Evolutionary conservation across 345 rosid species (phyloP), one percentile per base, ranked within the genome.

Genomic region (Draba incana): DNA sequence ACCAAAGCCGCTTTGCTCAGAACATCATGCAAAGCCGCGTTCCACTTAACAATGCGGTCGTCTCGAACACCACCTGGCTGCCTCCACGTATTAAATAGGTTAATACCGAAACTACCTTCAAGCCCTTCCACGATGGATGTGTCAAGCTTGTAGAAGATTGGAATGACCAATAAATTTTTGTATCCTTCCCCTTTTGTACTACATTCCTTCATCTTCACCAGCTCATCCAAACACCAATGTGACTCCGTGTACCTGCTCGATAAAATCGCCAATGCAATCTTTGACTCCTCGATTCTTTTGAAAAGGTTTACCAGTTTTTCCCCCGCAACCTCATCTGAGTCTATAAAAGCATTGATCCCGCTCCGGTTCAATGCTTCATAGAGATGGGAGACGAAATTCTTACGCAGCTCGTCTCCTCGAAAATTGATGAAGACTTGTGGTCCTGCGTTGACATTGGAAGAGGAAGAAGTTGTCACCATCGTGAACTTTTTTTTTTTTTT

Each of bases 371-470:
- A n/a, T n/a, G n/a, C n/a, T n/a, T n/a, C n/a, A n/a, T n/a, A n/a
- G n/a, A 77, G 80, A 38, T 77, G 69, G 11, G 59, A 27, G 8
- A 63, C 0, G 43, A 77, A 43, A 15, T 8, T 9, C 0, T 10
- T 30, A 6, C 79, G 68, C 5, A 48, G 24, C 64, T 70, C 76
- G 0, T 0, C 33, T 28, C 80, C 75, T 27, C 80, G 70, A 42
- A 70, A 77, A 12, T 73, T 77, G 28, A 77, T 50, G 46, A 77
- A 77, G 42, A 77, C 76, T 44, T 53, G 9, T 38, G 64, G 72
- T 45, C 37, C 49, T n/a, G n/a, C n/a, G n/a, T n/a, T n/a, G n/a
- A n/a, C n/a, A n/a, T n/a, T n/a, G n/a, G n/a, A n/a, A n/a, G n/a
- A n/a, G n/a, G n/a, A n/a, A n/a, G n/a, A n/a, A n/a, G n/a, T n/a